Evolutionary conservation across 257 asterid genomes (phyloP).

Genomic region (Lantana camara): DNA sequence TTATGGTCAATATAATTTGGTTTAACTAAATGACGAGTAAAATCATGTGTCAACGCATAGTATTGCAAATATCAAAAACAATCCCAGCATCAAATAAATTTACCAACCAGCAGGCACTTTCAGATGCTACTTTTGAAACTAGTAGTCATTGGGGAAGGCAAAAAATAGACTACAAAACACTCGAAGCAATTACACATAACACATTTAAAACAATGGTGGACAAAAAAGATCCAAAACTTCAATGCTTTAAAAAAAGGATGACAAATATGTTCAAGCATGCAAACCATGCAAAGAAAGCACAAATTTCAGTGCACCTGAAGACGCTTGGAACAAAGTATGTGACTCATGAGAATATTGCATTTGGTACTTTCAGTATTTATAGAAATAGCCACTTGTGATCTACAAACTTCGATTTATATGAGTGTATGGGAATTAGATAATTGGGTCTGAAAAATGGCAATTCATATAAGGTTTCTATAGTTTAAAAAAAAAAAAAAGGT

Average conservation of each 20-base stretch:
- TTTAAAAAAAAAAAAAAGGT: background rate
- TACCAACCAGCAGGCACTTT: too few relatives aligned
- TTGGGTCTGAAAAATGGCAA: conserved; percentile 11
- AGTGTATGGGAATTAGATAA: too few relatives aligned
- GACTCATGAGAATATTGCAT: conserved; percentile 2
- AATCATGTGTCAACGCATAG: conserved; percentile 1
- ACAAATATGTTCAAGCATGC: background rate
- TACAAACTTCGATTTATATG: too few relatives aligned
- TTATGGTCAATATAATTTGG: conserved; percentile 9
- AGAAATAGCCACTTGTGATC: background rate
- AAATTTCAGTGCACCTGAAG: conserved; percentile 4
- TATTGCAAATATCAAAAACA: background rate
- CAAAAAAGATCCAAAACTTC: background rate
- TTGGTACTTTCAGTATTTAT: conserved; percentile 6
- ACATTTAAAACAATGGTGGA: background rate
- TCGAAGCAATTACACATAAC: background rate
- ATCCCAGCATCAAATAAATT: background rate
- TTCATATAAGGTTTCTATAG: background rate
- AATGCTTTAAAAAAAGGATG: conserved; percentile 9
- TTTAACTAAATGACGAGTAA: conserved; percentile 17
- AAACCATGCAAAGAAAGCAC: conserved; percentile 10
- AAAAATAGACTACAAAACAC: background rate
- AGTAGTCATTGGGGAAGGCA: conserved; percentile 15
- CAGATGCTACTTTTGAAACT: background rate
- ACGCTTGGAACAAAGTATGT: conserved; percentile 1